A percentile compares a stretch with the other conserved stretches of the same genome.
phyloP scores from a whole-genome alignment of 176 grass and related monocot species.

The Raddia distichophylla region DNA sequence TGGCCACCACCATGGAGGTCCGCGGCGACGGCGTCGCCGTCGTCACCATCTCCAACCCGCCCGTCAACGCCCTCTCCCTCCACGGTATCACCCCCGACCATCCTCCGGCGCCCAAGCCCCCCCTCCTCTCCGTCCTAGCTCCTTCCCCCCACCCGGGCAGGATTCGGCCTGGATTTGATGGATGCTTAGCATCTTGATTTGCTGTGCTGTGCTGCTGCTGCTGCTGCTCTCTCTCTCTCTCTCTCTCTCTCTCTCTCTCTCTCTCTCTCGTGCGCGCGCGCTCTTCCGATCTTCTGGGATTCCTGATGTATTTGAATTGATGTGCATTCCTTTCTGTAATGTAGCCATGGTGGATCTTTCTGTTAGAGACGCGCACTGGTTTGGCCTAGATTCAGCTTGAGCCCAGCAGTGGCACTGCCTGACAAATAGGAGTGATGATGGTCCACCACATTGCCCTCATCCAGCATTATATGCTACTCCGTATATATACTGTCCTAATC shows the following conservation, averaged over 20 bases:
- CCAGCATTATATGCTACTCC: background rate
- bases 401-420: background rate
- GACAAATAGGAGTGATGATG: background rate
- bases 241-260: too few relatives aligned
- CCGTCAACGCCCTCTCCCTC: conserved; percentile 73
- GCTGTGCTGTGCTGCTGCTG: background rate
- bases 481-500: background rate
- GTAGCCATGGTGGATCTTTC: background rate
- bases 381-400: background rate
- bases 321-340: background rate
- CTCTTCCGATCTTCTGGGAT: background rate
- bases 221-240: too few relatives aligned
- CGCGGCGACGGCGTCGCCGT: conserved; percentile 77
- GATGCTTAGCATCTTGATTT: background rate
- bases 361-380: too few relatives aligned
- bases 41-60: conserved; percentile 82
- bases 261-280: too few relatives aligned
- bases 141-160: background rate
- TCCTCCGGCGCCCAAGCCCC: background rate
- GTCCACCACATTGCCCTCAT: background rate
- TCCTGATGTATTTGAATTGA: background rate
- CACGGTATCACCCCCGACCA: conserved; percentile 43
- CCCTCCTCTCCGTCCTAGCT: background rate
- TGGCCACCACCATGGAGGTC: conserved; percentile 74
- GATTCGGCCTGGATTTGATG: conserved; percentile 5